Evolutionary conservation across 1,284 basidiomycete species (phyloP).

Genomic region (Erythrobasidium hasegawianum): DNA sequence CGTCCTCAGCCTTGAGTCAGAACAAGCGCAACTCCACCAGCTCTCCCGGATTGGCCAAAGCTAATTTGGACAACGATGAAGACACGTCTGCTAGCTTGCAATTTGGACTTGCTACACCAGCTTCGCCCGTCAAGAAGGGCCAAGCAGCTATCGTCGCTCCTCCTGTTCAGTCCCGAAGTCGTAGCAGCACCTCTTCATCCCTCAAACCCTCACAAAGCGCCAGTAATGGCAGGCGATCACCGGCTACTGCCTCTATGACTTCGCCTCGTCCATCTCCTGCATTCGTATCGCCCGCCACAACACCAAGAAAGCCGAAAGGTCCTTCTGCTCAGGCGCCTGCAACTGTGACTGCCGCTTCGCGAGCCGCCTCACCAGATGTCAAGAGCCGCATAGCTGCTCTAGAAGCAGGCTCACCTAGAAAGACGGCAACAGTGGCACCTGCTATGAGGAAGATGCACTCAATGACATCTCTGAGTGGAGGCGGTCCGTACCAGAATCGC

Average conservation of each 20-base stretch:
- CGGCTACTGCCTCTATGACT: neutral
- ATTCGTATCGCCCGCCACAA: constrained; percentile 1
- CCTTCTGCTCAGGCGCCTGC: neutral
- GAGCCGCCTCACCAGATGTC: neutral
- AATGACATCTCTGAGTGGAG: neutral
- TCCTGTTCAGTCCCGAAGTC: constrained; percentile 1
- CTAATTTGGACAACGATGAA: too few species aligned
- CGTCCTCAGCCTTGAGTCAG: neutral
- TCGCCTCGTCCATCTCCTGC: constrained; percentile 3
- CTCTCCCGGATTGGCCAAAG: too few species aligned
- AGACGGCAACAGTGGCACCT: neutral
- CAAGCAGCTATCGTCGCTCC: constrained; percentile 10
- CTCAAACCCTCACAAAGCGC: too few species aligned
- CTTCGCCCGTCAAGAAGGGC: constrained; percentile 32
- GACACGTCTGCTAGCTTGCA: neutral
- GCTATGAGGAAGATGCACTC: constrained; percentile 4
- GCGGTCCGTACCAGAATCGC: neutral
- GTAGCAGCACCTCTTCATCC: neutral
- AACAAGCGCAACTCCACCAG: neutral
- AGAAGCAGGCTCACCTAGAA: neutral
- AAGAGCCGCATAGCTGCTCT: neutral
- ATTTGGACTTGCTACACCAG: constrained; percentile 19
- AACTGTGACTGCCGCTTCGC: neutral
- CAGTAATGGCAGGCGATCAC: neutral
- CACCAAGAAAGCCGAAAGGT: neutral